Base-by-base conservation (phyloP, 2,329 filamentous ascomycete species). In the Dryadomyces sulphureus region DNA sequence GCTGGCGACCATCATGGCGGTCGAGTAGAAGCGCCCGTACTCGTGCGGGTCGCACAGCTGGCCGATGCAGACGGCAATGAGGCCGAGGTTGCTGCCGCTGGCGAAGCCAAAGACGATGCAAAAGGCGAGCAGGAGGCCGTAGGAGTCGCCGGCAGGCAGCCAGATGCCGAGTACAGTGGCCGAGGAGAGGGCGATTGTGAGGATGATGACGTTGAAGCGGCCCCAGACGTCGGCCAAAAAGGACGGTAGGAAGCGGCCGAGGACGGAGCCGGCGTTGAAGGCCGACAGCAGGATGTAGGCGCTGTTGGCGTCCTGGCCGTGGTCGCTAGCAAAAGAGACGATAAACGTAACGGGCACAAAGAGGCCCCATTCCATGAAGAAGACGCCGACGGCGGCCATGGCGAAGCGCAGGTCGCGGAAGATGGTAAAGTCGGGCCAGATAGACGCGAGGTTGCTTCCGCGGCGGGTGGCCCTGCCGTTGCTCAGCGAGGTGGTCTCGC, bases 11-110 rank as follows among this genome's bases (percentile, higher is more conserved):
- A 83, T 87, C 59, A 87, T 87, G 46, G 80, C 80, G 0, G 82
- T 87, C 1, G 83, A 80, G 55, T 82, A 85, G 56, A 83, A 85
- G 17, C 81, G 67, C 1, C 58, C 59, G 24, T 57, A 93, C 45
- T 87, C 70, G 48, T 81, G 72, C 2, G 83, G 81, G 36, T 79
- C 76, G 59, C 86, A 93, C 14, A 92, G 69, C 64, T 92, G 85
- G 1, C 84, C 84, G 1, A 93, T 72, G 53, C 85, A 92, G 0
- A 93, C 85, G 0, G 87, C 86, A 0, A 83, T 81, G 22, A 94
- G 60, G 0, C 77, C 79, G 50, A 94, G 80, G 54, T 89, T 89
- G 52, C 77, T 81, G 5, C 87, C 87, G 45, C 79, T 84, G 1
- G 78, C 80, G 54, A 93, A 86, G 1, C 87, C 87, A 60, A 93